phyloP scores from a whole-genome alignment of 768 basidiomycete species.

The Collybiopsis luxurians region DNA sequence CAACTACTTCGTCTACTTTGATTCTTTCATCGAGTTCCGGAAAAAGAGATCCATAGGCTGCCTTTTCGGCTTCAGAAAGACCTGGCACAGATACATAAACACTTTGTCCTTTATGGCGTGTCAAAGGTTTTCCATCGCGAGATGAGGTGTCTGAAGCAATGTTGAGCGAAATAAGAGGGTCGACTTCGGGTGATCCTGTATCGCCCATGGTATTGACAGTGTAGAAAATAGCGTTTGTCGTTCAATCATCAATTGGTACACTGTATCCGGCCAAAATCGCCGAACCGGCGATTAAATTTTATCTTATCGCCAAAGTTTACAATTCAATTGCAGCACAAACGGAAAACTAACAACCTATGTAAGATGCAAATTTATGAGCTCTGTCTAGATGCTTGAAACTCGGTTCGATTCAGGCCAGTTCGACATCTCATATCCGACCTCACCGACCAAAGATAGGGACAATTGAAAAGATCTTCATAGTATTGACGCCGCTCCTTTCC shows the following conservation, averaged over 20 bases:
- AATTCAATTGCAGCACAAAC: no score
- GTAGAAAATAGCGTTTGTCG: neutral
- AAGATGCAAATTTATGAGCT: no score
- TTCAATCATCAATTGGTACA: no score
- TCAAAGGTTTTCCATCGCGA: slow-evolving; percentile 21
- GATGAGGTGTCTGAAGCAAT: neutral
- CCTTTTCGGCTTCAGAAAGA: slow-evolving; percentile 35
- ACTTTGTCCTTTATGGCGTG: slow-evolving; percentile 18
- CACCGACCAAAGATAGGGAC: no score
- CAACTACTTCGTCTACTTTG: slow-evolving; percentile 49
- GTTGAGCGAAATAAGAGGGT: neutral
- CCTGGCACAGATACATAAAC: slow-evolving; percentile 23
- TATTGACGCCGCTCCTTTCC: no score
- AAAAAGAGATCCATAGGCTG: slow-evolving; percentile 38
- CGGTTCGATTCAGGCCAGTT: no score
- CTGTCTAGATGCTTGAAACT: no score
- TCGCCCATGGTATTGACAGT: neutral
- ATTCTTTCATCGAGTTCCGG: slow-evolving; percentile 22
- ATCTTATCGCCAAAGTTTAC: no score
- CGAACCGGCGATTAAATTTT: slow-evolving; percentile 5
- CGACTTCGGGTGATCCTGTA: neutral
- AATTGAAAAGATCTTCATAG: no score
- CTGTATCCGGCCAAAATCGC: neutral
- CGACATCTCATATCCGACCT: no score
- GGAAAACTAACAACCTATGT: no score